Percentiles rank a stretch among this genome's conserved stretches.
phyloP scores from a whole-genome alignment of 352 stramenopile species.

The Phytophthora lateralis region DNA sequence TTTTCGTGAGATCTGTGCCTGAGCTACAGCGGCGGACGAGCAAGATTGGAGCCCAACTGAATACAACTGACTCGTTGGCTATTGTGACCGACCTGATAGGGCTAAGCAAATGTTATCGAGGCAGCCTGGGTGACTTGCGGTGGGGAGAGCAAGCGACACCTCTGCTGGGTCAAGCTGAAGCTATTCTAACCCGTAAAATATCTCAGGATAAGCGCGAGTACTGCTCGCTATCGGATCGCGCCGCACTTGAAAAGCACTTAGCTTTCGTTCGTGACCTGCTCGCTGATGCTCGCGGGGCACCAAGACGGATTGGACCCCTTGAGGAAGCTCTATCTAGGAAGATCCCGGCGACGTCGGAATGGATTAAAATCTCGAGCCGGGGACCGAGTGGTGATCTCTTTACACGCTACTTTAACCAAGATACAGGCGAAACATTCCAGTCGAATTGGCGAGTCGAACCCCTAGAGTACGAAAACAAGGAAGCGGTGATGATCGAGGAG shows the following conservation, averaged over 20 bases:
- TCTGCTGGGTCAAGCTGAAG: conserved; percentile 27
- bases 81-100: conserved; percentile 40
- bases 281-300: conserved; percentile 5
- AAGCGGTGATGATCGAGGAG: conserved; percentile 21
- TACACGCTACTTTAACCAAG: conserved; percentile 66
- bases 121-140: conserved; percentile 26
- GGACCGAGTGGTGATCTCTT: not conserved
- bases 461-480: conserved; percentile 64
- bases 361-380: conserved; percentile 45
- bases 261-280: conserved; percentile 17
- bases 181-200: conserved; percentile 20
- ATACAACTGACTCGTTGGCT: conserved; percentile 16
- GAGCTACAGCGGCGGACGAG: conserved; percentile 27
- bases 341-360: conserved; percentile 60
- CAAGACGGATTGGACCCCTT: conserved; percentile 25
- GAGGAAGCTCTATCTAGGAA: conserved; percentile 35
- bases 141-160: conserved; percentile 23
- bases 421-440: conserved; percentile 49
- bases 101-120: conserved; percentile 49
- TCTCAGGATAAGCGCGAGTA: conserved; percentile 18
- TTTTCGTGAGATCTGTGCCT: conserved; percentile 40
- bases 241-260: conserved; percentile 27
- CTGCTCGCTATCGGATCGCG: conserved; percentile 6
- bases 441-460: conserved; percentile 35
- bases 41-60: conserved; percentile 16